Evolutionary conservation across 306 rosid species (phyloP), one percentile per base, ranked within the genome.

Genomic region (Nissolia schottii): DNA sequence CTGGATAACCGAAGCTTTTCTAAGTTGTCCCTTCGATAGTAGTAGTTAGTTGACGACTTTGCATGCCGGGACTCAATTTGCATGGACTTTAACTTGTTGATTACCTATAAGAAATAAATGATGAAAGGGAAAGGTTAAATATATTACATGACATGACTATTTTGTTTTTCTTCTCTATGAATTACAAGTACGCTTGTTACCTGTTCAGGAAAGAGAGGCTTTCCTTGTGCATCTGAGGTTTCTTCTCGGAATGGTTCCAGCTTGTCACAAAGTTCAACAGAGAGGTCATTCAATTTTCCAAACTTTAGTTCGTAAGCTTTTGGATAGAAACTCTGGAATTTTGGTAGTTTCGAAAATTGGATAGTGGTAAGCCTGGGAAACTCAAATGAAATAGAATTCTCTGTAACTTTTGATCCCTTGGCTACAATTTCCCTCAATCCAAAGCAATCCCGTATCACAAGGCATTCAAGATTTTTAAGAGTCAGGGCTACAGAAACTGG

Each of bases 31-130:
- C 11, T 34, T 54, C 66, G 53, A 15, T 54, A n/a, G n/a, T n/a
- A n/a, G n/a, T n/a, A 22, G 58, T 66, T 54, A 7, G 9, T 40
- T 20, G 46, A 20, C 3, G 37, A 64, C 14, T 12, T 27, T 20
- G 38, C 66, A 74, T 64, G 35, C 45, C 16, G 3, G 0, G 19
- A 5, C 10, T 41, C 73, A 28, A 65, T 55, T 19, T 41, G 64
- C 70, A 60, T 48, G 64, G 28, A 49, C 59, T 54, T 75, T 50
- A 75, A 54, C 1, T 54, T 55, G 4, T 65, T 40, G 19, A 75
- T 54, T 8, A 29, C 80, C 79, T 75, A 16, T 10, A 75, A 28
- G 9, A 51, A 70, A 70, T 24, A 9, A 28, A 51, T 5, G 2
- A n/a, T n/a, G 28, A 9, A 8, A 24, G 16, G 53, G 43, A 35